Conservation (phyloP, 2,329 filamentous ascomycete genomes). For the Fusarium secorum region DNA sequence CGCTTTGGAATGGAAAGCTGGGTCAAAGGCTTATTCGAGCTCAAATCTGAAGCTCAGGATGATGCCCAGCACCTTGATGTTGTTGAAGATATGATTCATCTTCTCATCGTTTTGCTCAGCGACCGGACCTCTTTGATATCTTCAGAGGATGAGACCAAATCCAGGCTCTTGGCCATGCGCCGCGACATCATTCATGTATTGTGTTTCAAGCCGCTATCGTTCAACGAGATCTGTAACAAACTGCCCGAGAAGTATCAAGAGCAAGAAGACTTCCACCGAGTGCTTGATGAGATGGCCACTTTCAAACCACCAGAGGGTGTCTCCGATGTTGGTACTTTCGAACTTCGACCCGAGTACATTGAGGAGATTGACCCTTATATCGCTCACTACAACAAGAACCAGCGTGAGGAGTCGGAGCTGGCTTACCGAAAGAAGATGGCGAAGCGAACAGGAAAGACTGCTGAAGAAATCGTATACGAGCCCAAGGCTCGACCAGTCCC, state of each 20-base stretch:
- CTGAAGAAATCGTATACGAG: conserved; percentile 89
- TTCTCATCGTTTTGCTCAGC: conserved; percentile 88
- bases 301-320: conserved; percentile 92
- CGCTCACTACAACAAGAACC: conserved; percentile 95
- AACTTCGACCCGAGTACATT: conserved; percentile 85
- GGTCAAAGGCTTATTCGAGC: conserved; percentile 83
- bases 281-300: conserved; percentile 85
- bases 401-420: conserved; percentile 91
- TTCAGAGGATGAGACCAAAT: conserved; percentile 68
- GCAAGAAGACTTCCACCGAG: conserved; percentile 83
- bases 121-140: conserved; percentile 84
- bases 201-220: conserved; percentile 95
- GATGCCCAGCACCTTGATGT: conserved; percentile 90
- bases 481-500: conserved; percentile 80
- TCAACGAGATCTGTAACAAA: conserved; percentile 87
- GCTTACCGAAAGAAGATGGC: conserved; percentile 88
- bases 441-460: conserved; percentile 81
- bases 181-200: conserved; percentile 92
- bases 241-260: conserved; percentile 91
- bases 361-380: conserved; percentile 95
- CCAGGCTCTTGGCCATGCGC: conserved; percentile 76
- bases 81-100: conserved; percentile 93
- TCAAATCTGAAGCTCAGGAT: conserved; percentile 78
- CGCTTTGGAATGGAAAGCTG: conserved; percentile 88
- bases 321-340: conserved; percentile 92